These are phyloP conservation scores for Adansonia rubrostipa DNA, from an alignment of 441 rosid genomes.

Conservation along the genomic window DNA sequence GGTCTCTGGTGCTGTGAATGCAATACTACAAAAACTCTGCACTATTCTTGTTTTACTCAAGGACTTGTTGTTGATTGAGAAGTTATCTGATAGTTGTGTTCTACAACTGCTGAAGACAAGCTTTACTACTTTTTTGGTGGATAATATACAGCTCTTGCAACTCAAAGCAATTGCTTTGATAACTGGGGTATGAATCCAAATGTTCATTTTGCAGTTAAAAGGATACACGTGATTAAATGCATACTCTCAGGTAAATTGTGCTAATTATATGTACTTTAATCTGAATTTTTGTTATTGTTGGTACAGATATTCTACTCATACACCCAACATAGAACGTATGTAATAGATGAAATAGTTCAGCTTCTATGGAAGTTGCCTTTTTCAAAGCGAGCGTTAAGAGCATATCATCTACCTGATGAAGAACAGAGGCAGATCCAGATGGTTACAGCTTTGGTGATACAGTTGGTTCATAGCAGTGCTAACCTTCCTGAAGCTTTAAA, in stretches of 20 bases:
- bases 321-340: conserved; percentile 80
- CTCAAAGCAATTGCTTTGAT: conserved; percentile 89
- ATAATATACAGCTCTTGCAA: conserved; percentile 95
- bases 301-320: conserved; percentile 91
- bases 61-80: conserved; percentile 90
- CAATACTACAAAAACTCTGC: conserved; percentile 90
- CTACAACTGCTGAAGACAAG: conserved; percentile 90
- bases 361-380: conserved; percentile 88
- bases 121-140: conserved; percentile 91
- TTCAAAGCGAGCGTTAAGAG: conserved; percentile 82
- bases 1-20: conserved; percentile 85
- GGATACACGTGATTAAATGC: conserved; percentile 21
- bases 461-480: conserved; percentile 91
- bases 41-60: conserved; percentile 88
- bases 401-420: conserved; percentile 96
- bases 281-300: conserved; percentile 26
- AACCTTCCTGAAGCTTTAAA: conserved; percentile 85
- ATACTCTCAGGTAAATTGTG: conserved; percentile 8
- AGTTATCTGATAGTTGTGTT: conserved; percentile 96
- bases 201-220: conserved; percentile 23
- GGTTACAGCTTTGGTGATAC: conserved; percentile 92
- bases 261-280: conserved; percentile 9
- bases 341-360: conserved; percentile 88
- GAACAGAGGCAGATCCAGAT: conserved; percentile 99
- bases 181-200: conserved; percentile 68